These are phyloP conservation scores for Patellifolia procumbens DNA, from an alignment of 179 eudicot genomes.

Conservation along the genomic window DNA sequence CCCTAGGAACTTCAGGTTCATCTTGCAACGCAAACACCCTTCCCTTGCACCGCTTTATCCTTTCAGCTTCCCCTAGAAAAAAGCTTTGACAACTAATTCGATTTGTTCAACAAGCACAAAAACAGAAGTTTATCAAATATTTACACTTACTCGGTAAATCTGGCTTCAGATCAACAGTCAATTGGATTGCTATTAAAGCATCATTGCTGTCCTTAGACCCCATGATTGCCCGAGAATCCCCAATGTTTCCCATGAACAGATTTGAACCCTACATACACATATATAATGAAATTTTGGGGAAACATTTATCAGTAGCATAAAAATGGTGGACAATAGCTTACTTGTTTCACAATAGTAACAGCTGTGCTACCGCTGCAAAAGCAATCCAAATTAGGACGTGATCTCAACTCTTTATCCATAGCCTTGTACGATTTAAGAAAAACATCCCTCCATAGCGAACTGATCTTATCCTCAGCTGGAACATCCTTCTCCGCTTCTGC, in stretches of 20 bases:
- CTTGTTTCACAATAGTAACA: slow-evolving; percentile 84
- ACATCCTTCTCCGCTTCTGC: slow-evolving; percentile 52
- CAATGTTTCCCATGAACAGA: slow-evolving; percentile 80
- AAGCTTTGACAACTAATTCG: slow-evolving; percentile 16
- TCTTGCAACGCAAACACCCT: slow-evolving; percentile 99
- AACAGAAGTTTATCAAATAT: background rate
- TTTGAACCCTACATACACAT: slow-evolving; percentile 62
- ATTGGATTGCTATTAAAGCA: slow-evolving; percentile 73
- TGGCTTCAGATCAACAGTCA: slow-evolving; percentile 98
- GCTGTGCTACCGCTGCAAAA: slow-evolving; percentile 99
- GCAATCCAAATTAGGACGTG: slow-evolving; percentile 87
- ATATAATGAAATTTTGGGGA: background rate
- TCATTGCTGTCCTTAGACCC: slow-evolving; percentile 69
- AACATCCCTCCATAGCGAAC: slow-evolving; percentile 74
- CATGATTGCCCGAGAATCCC: slow-evolving; percentile 97
- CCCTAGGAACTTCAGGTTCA: slow-evolving; percentile 96
- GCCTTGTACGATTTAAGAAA: slow-evolving; percentile 87
- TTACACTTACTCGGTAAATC: slow-evolving; percentile 82
- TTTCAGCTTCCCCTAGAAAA: slow-evolving; percentile 83
- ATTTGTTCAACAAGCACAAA: slow-evolving; percentile 16
- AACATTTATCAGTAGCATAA: slow-evolving; percentile 1
- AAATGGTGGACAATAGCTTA: slow-evolving; percentile 25
- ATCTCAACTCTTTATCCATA: slow-evolving; percentile 91
- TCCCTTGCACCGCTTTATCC: slow-evolving; percentile 89
- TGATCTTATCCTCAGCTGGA: slow-evolving; percentile 46